phyloP scores from a whole-genome alignment of 768 basidiomycete genomes.

The Agaricus bisporus region DNA sequence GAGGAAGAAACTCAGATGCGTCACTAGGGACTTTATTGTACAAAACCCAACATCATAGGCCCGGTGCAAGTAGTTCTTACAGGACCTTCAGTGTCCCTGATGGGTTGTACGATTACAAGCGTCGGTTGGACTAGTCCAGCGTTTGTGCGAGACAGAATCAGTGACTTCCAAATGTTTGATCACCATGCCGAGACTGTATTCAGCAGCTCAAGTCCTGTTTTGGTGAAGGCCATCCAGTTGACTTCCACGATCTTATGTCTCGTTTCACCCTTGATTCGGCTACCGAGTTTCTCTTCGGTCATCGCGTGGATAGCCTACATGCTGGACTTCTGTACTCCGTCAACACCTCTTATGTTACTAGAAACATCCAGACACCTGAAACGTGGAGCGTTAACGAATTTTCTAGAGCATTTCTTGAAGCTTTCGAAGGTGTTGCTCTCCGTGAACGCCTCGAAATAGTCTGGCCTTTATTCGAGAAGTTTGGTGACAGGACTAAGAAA shows the following conservation, averaged over 20 bases:
- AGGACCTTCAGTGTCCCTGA: no score
- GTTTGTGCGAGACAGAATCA: slow-evolving; percentile 54
- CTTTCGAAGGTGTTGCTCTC: slow-evolving; percentile 35
- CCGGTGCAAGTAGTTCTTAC: no score
- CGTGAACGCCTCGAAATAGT: slow-evolving; percentile 41
- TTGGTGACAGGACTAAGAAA: slow-evolving; percentile 34
- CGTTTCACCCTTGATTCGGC: slow-evolving; percentile 65
- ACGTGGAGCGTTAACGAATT: slow-evolving; percentile 37
- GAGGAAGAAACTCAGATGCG: no score
- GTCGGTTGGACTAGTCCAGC: no score
- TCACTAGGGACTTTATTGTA: no score
- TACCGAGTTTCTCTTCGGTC: slow-evolving; percentile 61
- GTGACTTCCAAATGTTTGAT: slow-evolving; percentile 57
- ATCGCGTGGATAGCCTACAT: slow-evolving; percentile 46
- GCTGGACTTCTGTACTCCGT: slow-evolving; percentile 48
- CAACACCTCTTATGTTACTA: slow-evolving; percentile 24
- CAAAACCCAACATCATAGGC: no score
- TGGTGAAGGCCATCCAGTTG: slow-evolving; percentile 44
- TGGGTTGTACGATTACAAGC: no score
- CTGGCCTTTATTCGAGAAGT: slow-evolving; percentile 51
- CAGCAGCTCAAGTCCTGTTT: slow-evolving; percentile 40
- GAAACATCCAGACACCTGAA: slow-evolving; percentile 17
- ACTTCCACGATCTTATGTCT: slow-evolving; percentile 59
- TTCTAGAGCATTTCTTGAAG: slow-evolving; percentile 40
- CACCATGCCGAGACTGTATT: slow-evolving; percentile 42